These are phyloP conservation scores for Brassica juncea DNA, from an alignment of 345 rosid species.

Conservation along the genomic window DNA sequence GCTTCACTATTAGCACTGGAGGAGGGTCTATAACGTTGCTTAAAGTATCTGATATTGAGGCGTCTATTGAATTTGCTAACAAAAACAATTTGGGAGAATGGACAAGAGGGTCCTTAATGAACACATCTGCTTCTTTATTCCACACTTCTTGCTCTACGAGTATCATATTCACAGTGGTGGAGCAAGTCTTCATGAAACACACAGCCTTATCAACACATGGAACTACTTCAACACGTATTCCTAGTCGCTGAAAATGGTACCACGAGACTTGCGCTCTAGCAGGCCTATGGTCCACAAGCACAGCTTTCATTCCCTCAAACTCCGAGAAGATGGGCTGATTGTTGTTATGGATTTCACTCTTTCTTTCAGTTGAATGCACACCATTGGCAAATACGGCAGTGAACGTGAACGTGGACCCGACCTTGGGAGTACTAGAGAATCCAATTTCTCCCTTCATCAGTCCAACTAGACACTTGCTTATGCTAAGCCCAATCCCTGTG, in stretches of 20 bases:
- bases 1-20: constrained; percentile 61
- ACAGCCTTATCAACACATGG: constrained; percentile 55
- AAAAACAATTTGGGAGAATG: constrained; percentile 57
- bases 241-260: constrained; percentile 82
- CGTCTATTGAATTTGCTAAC: constrained; percentile 55
- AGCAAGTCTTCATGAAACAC: constrained; percentile 40
- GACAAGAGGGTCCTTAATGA: constrained; percentile 38
- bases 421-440: constrained; percentile 71
- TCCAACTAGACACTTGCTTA: constrained; percentile 87
- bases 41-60: constrained; percentile 7
- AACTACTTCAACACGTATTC: constrained; percentile 64
- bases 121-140: constrained; percentile 61
- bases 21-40: constrained; percentile 30
- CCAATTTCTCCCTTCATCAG: constrained; percentile 95
- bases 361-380: constrained; percentile 46
- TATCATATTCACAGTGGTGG: constrained; percentile 50
- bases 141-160: constrained; percentile 86
- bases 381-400: constrained; percentile 72
- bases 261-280: constrained; percentile 72
- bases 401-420: constrained; percentile 91
- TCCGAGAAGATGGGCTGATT: constrained; percentile 52
- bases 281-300: constrained; percentile 75
- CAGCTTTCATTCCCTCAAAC: constrained; percentile 69
- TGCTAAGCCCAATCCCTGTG: constrained; percentile 96
- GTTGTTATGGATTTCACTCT: constrained; percentile 51